Evolutionary conservation across 495 filamentous ascomycete species (phyloP).

Genomic region (Penicillium daleae): DNA sequence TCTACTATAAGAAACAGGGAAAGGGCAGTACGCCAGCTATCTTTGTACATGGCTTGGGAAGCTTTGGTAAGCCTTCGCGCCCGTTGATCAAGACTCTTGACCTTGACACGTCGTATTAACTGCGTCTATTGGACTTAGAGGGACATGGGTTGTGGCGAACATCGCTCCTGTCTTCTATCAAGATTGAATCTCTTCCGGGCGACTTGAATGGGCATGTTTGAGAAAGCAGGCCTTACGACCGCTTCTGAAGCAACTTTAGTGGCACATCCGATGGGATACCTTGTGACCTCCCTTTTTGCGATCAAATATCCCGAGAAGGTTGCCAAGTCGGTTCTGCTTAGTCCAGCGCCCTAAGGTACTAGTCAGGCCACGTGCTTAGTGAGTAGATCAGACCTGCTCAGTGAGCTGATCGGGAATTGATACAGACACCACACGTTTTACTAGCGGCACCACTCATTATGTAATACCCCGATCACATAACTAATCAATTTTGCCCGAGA

Average conservation of each 20-base stretch:
- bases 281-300: constrained; percentile 47
- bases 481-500: too few relatives aligned
- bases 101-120: constrained; percentile 30
- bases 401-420: too few relatives aligned
- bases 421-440: too few relatives aligned
- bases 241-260: constrained; percentile 35
- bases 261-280: constrained; percentile 51
- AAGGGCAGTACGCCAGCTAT: constrained; percentile 37
- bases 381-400: too few relatives aligned
- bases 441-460: too few relatives aligned
- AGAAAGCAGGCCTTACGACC: constrained; percentile 20
- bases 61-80: constrained; percentile 43
- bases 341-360: too few relatives aligned
- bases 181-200: constrained; percentile 39
- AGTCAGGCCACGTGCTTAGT: too few relatives aligned
- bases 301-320: constrained; percentile 32
- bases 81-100: constrained; percentile 39
- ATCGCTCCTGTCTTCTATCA: constrained; percentile 43
- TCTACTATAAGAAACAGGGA: constrained; percentile 41
- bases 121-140: constrained; percentile 55
- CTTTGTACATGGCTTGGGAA: constrained; percentile 57
- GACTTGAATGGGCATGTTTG: constrained; percentile 45
- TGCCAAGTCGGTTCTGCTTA: too few relatives aligned
- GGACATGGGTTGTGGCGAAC: constrained; percentile 56
- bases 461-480: too few relatives aligned